Percentiles rank a stretch among this genome's conserved stretches.
Evolutionary conservation across 441 rosid genomes (phyloP).

Genomic region (Pelargonium citronellum): DNA sequence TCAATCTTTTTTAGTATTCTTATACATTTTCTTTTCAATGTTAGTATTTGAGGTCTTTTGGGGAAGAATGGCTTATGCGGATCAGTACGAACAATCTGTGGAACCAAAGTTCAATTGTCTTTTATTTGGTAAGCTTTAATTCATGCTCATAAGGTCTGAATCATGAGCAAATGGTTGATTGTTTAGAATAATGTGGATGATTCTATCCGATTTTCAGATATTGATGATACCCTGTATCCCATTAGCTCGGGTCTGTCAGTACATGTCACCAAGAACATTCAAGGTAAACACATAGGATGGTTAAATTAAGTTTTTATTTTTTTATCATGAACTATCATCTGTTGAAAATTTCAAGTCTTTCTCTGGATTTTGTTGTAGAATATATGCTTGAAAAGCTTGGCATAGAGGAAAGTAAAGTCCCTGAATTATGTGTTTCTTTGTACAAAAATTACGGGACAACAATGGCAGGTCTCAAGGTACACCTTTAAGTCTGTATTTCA

Average conservation of each 20-base stretch:
- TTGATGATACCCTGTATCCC: slow-evolving; percentile 87
- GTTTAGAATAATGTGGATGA: neutral
- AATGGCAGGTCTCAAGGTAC: slow-evolving; percentile 85
- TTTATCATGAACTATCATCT: neutral
- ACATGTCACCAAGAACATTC: slow-evolving; percentile 54
- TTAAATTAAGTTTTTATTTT: neutral
- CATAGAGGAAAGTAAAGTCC: slow-evolving; percentile 45
- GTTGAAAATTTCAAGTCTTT: slow-evolving; percentile 11
- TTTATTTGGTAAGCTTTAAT: slow-evolving; percentile 60
- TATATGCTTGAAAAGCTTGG: slow-evolving; percentile 66
- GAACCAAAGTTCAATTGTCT: slow-evolving; percentile 60
- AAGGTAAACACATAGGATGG: slow-evolving; percentile 32
- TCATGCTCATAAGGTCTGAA: neutral
- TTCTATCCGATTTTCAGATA: slow-evolving; percentile 38
- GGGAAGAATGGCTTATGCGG: slow-evolving; percentile 39
- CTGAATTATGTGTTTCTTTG: slow-evolving; percentile 56
- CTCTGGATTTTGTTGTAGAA: slow-evolving; percentile 23
- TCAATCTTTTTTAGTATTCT: neutral
- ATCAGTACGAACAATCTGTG: slow-evolving; percentile 25
- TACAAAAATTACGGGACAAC: slow-evolving; percentile 81
- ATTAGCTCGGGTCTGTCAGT: slow-evolving; percentile 55
- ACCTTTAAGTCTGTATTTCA: neutral
- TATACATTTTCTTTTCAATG: neutral
- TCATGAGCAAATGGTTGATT: neutral
- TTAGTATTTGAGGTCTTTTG: neutral